phyloP scores from a whole-genome alignment of 345 rosid species.

The Rhodamnia rubescens region DNA sequence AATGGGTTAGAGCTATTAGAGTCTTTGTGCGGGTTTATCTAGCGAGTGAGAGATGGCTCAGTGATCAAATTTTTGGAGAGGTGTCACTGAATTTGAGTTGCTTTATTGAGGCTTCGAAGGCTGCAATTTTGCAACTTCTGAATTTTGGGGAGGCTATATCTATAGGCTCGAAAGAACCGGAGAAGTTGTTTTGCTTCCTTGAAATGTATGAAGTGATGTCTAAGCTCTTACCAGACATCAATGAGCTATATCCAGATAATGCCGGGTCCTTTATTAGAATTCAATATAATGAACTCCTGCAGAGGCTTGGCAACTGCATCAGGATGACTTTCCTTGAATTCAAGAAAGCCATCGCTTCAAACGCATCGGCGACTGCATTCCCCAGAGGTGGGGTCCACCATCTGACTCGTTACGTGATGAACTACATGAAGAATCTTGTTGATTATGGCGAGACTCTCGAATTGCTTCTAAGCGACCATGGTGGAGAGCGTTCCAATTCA shows the following conservation, averaged over 20 bases:
- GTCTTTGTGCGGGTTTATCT: constrained; percentile 60
- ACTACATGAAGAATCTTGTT: constrained; percentile 49
- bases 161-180: constrained; percentile 67
- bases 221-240: constrained; percentile 54
- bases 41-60: constrained; percentile 59
- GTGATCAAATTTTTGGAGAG: constrained; percentile 55
- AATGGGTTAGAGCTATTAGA: constrained; percentile 71
- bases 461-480: constrained; percentile 44
- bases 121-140: constrained; percentile 61
- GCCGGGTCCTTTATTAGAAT: constrained; percentile 35
- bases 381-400: constrained; percentile 71
- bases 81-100: constrained; percentile 23
- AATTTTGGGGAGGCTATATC: constrained; percentile 82
- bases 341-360: constrained; percentile 57
- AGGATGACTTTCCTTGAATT: constrained; percentile 62
- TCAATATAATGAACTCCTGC: constrained; percentile 50
- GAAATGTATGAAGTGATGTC: constrained; percentile 76
- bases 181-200: constrained; percentile 57
- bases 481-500: constrained; percentile 14
- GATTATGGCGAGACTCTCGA: constrained; percentile 59
- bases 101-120: constrained; percentile 68
- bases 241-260: constrained; percentile 37
- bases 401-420: constrained; percentile 75
- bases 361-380: constrained; percentile 40
- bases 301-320: constrained; percentile 53